A percentile compares a stretch with the other conserved stretches of the same genome.
Conservation (phyloP, 352 stramenopile species). For the Globisporangium okanoganense region DNA sequence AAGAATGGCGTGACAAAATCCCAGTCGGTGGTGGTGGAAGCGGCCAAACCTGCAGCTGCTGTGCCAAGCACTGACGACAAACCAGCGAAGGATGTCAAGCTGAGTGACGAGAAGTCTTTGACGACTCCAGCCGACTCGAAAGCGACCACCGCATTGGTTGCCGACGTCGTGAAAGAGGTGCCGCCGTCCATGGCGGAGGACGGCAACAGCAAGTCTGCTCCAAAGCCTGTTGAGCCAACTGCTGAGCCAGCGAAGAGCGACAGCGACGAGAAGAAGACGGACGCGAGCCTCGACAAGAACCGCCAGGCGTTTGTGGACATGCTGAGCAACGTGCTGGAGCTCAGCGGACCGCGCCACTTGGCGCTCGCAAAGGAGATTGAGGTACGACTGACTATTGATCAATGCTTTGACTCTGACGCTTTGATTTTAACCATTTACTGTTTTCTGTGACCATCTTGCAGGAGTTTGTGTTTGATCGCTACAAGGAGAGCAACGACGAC, state of each 20-base stretch:
- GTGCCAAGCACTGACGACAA: not conserved
- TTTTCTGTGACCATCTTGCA: slow-evolving; percentile 15
- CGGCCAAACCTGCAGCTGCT: not conserved
- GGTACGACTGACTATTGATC: slow-evolving; percentile 20
- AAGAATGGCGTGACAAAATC: slow-evolving; percentile 1
- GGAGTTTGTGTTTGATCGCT: slow-evolving; percentile 73
- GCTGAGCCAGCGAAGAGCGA: not conserved
- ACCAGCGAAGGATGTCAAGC: not conserved
- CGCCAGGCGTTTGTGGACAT: slow-evolving; percentile 61
- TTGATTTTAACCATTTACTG: not conserved
- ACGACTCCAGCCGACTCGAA: not conserved
- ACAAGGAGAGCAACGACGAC: slow-evolving; percentile 74
- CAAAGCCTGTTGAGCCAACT: not conserved
- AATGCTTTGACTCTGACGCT: not conserved
- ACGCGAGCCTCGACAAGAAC: slow-evolving; percentile 51
- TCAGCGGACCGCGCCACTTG: slow-evolving; percentile 28
- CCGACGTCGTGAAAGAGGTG: not conserved
- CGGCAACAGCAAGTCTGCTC: slow-evolving; percentile 1
- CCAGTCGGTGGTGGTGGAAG: not conserved
- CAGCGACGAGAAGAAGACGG: slow-evolving; percentile 16
- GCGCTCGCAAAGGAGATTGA: slow-evolving; percentile 71
- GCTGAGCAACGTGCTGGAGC: slow-evolving; percentile 54
- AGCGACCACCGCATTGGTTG: not conserved
- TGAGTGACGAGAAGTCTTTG: not conserved
- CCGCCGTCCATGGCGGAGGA: not conserved